Percentiles rank a stretch among this genome's conserved stretches.
Conservation (phyloP, 2,329 filamentous ascomycete species). For the Colletotrichum sp. region DNA sequence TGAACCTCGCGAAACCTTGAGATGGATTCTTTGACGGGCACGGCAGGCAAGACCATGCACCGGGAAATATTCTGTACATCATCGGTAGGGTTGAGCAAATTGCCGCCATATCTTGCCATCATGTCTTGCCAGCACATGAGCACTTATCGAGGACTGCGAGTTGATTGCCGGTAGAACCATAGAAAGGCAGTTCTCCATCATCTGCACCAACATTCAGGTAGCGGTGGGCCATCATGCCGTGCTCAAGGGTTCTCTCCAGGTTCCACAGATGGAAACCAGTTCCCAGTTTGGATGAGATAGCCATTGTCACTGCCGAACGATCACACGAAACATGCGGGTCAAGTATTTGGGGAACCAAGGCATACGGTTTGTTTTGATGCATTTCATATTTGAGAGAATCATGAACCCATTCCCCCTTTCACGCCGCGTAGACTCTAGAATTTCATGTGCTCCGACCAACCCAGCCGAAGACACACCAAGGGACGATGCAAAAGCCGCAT, state of each 20-base stretch:
- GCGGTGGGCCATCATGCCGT: too few relatives aligned
- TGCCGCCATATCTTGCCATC: too few relatives aligned
- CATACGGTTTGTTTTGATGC: constrained; percentile 11
- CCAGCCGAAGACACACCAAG: constrained; percentile 8
- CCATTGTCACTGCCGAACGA: background rate
- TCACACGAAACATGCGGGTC: background rate
- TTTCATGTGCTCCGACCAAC: constrained; percentile 11
- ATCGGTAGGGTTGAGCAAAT: too few relatives aligned
- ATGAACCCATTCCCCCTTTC: constrained; percentile 26
- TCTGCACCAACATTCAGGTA: too few relatives aligned
- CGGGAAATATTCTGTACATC: too few relatives aligned
- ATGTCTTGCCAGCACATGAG: too few relatives aligned
- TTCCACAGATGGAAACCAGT: background rate
- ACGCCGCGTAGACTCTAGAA: constrained; percentile 25
- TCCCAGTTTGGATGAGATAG: rapidly evolving
- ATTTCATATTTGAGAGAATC: constrained; percentile 26
- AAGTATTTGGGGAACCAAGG: background rate
- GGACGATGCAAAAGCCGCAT: constrained; percentile 20
- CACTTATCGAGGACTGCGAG: too few relatives aligned
- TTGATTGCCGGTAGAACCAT: too few relatives aligned
- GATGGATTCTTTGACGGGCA: background rate
- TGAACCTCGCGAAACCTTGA: background rate
- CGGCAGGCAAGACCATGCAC: background rate
- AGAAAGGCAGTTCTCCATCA: too few relatives aligned
- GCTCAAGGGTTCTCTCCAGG: background rate